These are phyloP conservation scores for Solanum hybrid DNA, from an alignment of 305 asterid species.

Conservation along the genomic window DNA sequence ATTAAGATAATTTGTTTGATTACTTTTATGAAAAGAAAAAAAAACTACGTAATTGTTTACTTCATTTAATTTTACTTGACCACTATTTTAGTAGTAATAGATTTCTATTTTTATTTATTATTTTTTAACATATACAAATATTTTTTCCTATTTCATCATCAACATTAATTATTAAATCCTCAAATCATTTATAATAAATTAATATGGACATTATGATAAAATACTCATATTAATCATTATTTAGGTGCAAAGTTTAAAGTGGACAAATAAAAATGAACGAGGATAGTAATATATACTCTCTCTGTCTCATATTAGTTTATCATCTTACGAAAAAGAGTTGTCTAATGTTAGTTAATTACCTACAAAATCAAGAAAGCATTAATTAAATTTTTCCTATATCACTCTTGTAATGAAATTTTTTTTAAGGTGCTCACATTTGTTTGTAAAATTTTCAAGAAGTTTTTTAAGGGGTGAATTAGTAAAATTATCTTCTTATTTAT, in stretches of 20 bases:
- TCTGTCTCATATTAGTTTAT: no score
- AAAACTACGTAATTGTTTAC: background rate
- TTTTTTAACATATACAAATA: background rate
- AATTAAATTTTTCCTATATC: background rate
- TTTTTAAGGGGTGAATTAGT: background rate
- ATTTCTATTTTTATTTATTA: background rate
- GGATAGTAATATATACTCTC: background rate
- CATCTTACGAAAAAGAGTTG: background rate
- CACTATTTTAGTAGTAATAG: background rate
- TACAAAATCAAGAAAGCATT: background rate
- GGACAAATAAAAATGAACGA: no score
- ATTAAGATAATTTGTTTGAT: background rate
- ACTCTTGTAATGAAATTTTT: background rate
- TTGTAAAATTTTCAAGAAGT: background rate
- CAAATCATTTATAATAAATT: background rate
- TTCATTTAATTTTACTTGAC: background rate
- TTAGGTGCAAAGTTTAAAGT: no score
- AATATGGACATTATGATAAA: background rate
- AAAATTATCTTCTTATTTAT: no score
- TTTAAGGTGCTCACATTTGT: background rate
- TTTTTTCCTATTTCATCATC: background rate
- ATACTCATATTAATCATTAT: no score
- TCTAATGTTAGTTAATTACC: background rate
- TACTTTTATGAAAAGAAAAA: no score
- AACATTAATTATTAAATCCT: background rate